Base-by-base conservation (phyloP, 225 moss, liverwort and hornwort species). In the Pleurozium schreberi region DNA sequence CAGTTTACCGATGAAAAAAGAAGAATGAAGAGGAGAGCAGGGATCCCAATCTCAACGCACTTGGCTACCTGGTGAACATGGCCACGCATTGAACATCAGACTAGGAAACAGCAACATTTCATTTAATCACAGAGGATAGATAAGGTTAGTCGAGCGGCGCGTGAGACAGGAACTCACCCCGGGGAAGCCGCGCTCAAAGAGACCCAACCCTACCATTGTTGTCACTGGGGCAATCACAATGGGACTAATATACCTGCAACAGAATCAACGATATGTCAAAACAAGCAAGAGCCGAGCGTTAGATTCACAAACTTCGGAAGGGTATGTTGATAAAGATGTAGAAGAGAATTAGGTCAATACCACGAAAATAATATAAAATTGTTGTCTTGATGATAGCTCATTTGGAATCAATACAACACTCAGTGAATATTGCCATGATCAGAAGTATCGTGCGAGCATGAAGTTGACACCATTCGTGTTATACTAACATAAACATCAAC, bases 21-120 rank as follows among this genome's bases (percentile, higher is more conserved):
- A 40, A 98, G 92, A 40, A 98, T 92, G 34, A 98, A 17, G 19
- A 98, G 91, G 6, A 98, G 74, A 4, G 97, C 93, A 10, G 97
- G 97, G 34, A 98, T 93, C 18, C 97, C 97, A 33, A 95, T 85
- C 90, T 98, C 97, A 33, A 98, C 96, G 43, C 97, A 98, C 87
- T 98, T 96, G 21, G 92, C 97, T 6, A 98, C 94, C 96, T 96
- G 92, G 65, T 8, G 26, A 2, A n/a, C 8, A 45, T 4, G 47
- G 26, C 9, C 73, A 60, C 43, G 27, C 70, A 9, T 5, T 8
- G 73, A 45, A 33, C 18, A 26, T 85, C 45, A 85, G 74, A 18
- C 8, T 4, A 45, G 45, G 33, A 36, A n/a, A 85, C 23, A 33
- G 26, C 8, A 11, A 2, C 36, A 45, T 16, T 60, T 34, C 34